phyloP scores from a whole-genome alignment of 352 stramenopile genomes.

The Peronospora belbahrii region DNA sequence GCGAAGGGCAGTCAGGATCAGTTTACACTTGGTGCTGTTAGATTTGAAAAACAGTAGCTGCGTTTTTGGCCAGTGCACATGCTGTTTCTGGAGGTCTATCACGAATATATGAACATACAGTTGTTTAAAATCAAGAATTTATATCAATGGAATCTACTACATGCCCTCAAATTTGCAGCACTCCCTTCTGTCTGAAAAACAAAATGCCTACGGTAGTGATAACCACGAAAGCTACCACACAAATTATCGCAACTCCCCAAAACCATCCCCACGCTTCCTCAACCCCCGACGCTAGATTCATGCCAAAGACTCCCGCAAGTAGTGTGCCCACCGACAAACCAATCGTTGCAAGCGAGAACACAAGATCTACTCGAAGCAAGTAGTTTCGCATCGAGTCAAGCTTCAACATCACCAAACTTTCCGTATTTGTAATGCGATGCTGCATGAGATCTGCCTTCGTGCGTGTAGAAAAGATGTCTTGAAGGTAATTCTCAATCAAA shows the following conservation, averaged over 20 bases:
- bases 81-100: not conserved
- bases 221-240: slow-evolving; percentile 38
- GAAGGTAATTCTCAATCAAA: slow-evolving; percentile 71
- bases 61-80: not conserved
- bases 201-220: slow-evolving; percentile 35
- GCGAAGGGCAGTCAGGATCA: slow-evolving; percentile 67
- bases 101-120: not conserved
- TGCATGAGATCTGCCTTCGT: slow-evolving; percentile 63
- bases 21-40: slow-evolving; percentile 77
- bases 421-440: slow-evolving; percentile 66
- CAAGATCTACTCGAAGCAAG: slow-evolving; percentile 56
- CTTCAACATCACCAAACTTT: slow-evolving; percentile 75
- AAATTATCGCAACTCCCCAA: slow-evolving; percentile 43
- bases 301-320: slow-evolving; percentile 59
- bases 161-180: slow-evolving; percentile 32
- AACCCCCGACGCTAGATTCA: slow-evolving; percentile 57
- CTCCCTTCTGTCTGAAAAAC: slow-evolving; percentile 60
- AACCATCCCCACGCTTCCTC: slow-evolving; percentile 42
- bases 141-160: slow-evolving; percentile 6
- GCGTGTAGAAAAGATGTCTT: slow-evolving; percentile 74
- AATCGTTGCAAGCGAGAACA: slow-evolving; percentile 67
- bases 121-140: slow-evolving; percentile 7
- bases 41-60: slow-evolving; percentile 66
- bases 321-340: slow-evolving; percentile 56
- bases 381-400: slow-evolving; percentile 77